Base-by-base conservation (phyloP, 352 stramenopile genomes). In the Blastocystis sp. region DNA sequence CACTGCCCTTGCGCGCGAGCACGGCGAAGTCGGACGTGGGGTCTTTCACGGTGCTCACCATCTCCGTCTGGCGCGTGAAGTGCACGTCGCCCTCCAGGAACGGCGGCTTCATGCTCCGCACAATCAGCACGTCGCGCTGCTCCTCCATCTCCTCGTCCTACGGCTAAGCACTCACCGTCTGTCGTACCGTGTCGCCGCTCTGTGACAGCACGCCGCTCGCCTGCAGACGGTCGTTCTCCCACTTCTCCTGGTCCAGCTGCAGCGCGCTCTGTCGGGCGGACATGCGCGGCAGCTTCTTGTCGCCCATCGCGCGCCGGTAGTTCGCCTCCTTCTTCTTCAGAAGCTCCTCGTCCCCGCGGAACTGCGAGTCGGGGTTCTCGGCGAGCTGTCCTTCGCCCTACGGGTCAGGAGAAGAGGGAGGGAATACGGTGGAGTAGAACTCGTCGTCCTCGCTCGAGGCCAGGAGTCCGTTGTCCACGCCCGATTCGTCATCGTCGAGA, bases 61-160 rank as follows among this genome's bases (percentile, higher is more conserved):
- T 96, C 90, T 98, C 95, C 41, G 95, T 91, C 91, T 98, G 94
- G 35, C 94, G 98, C 63, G 95, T 98, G 92, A 99, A 99, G 37
- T 93, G 92, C 62, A 98, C 95, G 59, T 95, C 92, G 19, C 96
- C 96, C 81, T 97, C 94, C 63, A 98, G 92, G 91, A 99, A 99
- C 33, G 97, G 97, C 19, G 97, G 97, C 91, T 98, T 98, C 9
- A 98, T 97, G 91, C 96, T 97, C 92, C 98, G 96, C 60, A 99
- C 97, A 91, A 98, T 95, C 50, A 99, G 94, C 85, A 97, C 95
- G 61, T 98, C 95, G 26, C 97, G 93, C 82, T 94, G 92, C 91
- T 98, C 96, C 70, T 98, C 91, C 90, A 98, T 96, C n/a, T 97
- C 94, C 70, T 96, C 96, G 90, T 96, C 12, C 61, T 82, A 92